phyloP scores from a whole-genome alignment of 768 basidiomycete species.

The Phylloporus scabripes region DNA sequence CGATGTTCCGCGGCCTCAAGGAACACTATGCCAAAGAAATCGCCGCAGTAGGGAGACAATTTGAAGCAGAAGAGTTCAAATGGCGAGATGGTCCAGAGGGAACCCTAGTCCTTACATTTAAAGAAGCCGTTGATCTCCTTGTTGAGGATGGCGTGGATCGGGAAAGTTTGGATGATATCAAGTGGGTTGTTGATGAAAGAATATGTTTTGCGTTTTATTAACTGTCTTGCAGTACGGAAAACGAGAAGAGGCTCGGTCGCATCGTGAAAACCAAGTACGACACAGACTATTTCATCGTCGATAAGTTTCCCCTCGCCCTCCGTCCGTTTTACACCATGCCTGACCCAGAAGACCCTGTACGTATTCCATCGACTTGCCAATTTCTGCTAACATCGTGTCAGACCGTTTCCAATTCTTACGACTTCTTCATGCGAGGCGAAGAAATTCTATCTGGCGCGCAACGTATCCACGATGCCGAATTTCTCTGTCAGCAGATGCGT shows the following conservation, averaged over 20 bases:
- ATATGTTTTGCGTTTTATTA: not conserved
- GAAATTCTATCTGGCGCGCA: conserved; percentile 98
- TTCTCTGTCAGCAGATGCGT: conserved; percentile 82
- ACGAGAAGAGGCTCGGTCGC: conserved; percentile 89
- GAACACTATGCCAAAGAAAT: conserved; percentile 80
- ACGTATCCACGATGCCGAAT: conserved; percentile 85
- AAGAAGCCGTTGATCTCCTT: conserved; percentile 82
- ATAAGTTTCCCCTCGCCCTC: conserved; percentile 95
- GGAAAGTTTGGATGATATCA: conserved; percentile 83
- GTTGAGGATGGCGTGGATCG: conserved; percentile 80
- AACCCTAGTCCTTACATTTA: conserved; percentile 80
- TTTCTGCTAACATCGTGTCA: conserved; percentile 26
- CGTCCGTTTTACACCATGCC: conserved; percentile 99
- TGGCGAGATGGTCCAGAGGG: conserved; percentile 68
- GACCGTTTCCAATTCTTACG: conserved; percentile 96
- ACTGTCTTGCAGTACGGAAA: conserved; percentile 67
- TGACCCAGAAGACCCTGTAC: conserved; percentile 82
- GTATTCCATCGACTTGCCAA: conserved; percentile 22
- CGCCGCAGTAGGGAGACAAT: conserved; percentile 73
- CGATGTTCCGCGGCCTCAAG: conserved; percentile 80
- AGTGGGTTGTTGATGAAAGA: conserved; percentile 41
- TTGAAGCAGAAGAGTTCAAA: conserved; percentile 93
- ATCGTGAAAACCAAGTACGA: conserved; percentile 90
- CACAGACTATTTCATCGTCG: conserved; percentile 98
- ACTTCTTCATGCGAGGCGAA: conserved; percentile 99